phyloP scores from a whole-genome alignment of 2,329 filamentous ascomycete genomes.

The Alternaria hordeiaustralica region DNA sequence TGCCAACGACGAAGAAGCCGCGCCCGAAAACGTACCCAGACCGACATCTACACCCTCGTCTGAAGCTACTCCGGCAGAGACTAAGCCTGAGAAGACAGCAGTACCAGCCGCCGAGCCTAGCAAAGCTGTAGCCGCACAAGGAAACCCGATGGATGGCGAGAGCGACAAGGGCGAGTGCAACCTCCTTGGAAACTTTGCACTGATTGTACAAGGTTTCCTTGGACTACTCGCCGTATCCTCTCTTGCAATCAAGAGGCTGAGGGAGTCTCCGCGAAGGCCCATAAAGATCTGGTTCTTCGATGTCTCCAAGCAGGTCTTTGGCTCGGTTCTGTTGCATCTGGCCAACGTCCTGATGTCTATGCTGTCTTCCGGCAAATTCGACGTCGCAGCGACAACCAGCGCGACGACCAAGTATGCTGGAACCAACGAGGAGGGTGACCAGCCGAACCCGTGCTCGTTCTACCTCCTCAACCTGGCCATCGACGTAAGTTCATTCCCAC shows the following conservation, averaged over 20 bases:
- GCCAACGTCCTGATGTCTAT: conserved; percentile 97
- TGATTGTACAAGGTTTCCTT: conserved; percentile 86
- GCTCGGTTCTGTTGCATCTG: conserved; percentile 86
- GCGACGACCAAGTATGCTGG: conserved; percentile 33
- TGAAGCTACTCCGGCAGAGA: conserved; percentile 4
- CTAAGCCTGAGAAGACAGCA: conserved; percentile 17
- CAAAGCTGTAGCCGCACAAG: conserved; percentile 24
- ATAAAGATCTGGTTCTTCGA: conserved; percentile 99
- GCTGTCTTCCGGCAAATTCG: conserved; percentile 86
- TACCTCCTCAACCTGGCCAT: conserved; percentile 94
- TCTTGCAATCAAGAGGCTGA: conserved; percentile 91
- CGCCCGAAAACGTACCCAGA: conserved; percentile 13
- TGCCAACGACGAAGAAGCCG: conserved; percentile 12
- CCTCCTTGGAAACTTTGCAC: conserved; percentile 86
- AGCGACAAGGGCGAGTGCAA: conserved; percentile 76
- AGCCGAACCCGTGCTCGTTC: conserved; percentile 94
- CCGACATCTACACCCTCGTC: conserved; percentile 19
- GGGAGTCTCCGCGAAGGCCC: conserved; percentile 88
- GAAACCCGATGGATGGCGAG: conserved; percentile 50
- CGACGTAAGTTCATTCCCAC: conserved; percentile 72
- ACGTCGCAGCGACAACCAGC: conserved; percentile 59
- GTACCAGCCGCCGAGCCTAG: conserved; percentile 20
- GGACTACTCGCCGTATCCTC: conserved; percentile 83
- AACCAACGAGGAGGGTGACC: conserved; percentile 46
- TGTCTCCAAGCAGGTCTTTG: conserved; percentile 95